A percentile compares a stretch with the other conserved stretches of the same genome.
Conservation (phyloP, 73 alveolate genomes). For the Effrenium voratum region DNA sequence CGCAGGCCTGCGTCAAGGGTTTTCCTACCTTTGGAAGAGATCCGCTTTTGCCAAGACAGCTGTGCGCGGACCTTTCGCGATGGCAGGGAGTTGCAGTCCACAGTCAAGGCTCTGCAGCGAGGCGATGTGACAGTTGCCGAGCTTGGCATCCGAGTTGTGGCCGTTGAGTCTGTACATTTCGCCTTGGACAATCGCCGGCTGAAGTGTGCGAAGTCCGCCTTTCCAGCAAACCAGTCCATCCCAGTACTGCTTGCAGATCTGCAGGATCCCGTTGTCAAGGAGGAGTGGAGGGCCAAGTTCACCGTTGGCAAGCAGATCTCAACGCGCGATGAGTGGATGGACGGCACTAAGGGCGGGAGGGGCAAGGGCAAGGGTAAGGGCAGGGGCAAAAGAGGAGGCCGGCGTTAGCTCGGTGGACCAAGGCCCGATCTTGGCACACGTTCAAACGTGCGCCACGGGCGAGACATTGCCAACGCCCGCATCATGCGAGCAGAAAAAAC, state of each 20-base stretch:
- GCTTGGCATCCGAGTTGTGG: background rate
- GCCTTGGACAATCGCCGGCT: slow-evolving; percentile 26
- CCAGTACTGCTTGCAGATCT: no score
- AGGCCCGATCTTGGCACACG: no score
- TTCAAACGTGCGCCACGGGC: no score
- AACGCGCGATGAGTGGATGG: background rate
- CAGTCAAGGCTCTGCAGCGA: background rate
- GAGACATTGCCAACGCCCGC: no score
- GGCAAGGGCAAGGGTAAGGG: background rate
- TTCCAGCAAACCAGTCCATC: background rate
- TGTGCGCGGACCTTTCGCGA: background rate
- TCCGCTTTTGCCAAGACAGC: slow-evolving; percentile 3
- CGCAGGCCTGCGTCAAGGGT: background rate
- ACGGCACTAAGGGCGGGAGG: background rate
- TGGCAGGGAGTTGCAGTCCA: background rate
- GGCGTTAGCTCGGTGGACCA: background rate
- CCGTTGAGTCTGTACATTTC: background rate
- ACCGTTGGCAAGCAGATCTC: background rate
- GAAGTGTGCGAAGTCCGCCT: background rate
- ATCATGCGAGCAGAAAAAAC: no score
- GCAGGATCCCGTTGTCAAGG: background rate
- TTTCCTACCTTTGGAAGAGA: background rate
- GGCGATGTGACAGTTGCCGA: no score
- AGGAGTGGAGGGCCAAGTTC: background rate
- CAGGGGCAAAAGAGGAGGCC: background rate